phyloP scores from a whole-genome alignment of 1,284 basidiomycete species.

The Cutaneotrichosporon spelunceum region DNA sequence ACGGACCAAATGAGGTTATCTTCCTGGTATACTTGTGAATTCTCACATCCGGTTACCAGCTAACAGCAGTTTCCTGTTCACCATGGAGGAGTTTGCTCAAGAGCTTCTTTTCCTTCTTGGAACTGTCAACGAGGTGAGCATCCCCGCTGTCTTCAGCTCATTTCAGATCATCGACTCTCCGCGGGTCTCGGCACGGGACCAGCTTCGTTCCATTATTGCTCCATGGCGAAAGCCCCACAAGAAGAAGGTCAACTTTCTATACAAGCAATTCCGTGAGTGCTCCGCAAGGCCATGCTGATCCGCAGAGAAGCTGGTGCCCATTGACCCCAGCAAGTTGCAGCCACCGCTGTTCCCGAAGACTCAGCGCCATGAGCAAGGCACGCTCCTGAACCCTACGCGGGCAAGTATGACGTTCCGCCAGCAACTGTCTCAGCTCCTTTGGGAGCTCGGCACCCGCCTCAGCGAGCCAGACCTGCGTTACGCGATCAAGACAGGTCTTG shows the following conservation, averaged over 20 bases:
- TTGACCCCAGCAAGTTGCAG: slow-evolving; percentile 60
- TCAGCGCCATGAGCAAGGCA: slow-evolving; percentile 74
- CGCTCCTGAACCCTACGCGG: slow-evolving; percentile 70
- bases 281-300: neutral
- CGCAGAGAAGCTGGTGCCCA: slow-evolving; percentile 62
- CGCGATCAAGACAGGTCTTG: slow-evolving; percentile 73
- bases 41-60: neutral
- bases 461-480: slow-evolving; percentile 76
- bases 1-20: slow-evolving; percentile 57
- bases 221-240: slow-evolving; percentile 13
- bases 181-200: slow-evolving; percentile 31
- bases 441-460: slow-evolving; percentile 69
- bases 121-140: slow-evolving; percentile 62
- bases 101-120: slow-evolving; percentile 78
- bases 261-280: slow-evolving; percentile 44
- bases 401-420: slow-evolving; percentile 61
- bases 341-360: slow-evolving; percentile 71
- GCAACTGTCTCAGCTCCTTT: slow-evolving; percentile 65
- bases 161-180: slow-evolving; percentile 36
- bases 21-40: slow-evolving; percentile 86
- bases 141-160: neutral
- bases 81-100: slow-evolving; percentile 81
- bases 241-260: slow-evolving; percentile 25
- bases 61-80: slow-evolving; percentile 83
- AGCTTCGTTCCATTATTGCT: slow-evolving; percentile 31